Conservation (phyloP, 495 filamentous ascomycete species). For the Penicillium salamii region DNA sequence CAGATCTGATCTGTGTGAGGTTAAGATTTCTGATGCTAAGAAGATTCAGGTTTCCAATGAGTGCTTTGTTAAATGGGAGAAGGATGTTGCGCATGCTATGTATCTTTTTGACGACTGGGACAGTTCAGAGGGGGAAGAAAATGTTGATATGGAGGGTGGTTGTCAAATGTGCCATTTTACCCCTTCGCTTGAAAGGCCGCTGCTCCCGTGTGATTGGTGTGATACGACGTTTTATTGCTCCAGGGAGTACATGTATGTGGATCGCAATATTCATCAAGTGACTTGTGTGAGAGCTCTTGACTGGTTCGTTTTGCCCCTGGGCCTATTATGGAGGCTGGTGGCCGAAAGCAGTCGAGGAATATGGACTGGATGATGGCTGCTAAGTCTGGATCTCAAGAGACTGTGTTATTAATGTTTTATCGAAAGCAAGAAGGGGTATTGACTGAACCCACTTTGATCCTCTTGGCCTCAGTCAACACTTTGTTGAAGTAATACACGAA, state of each 20-base stretch:
- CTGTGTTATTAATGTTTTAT: too few species aligned
- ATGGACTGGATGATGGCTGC: too few species aligned
- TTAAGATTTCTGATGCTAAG: not conserved
- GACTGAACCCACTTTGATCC: too few species aligned
- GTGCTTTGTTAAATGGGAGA: not conserved
- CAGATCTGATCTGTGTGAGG: not conserved
- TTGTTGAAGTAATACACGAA: too few species aligned
- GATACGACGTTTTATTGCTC: constrained; percentile 6
- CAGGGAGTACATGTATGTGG: constrained; percentile 5
- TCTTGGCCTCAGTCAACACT: too few species aligned
- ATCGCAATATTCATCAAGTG: not conserved
- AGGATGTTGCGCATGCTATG: not conserved
- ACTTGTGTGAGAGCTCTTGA: too few species aligned
- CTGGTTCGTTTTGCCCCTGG: too few species aligned
- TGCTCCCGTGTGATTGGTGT: constrained; percentile 7
- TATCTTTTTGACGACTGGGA: not conserved
- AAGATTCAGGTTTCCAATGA: not conserved
- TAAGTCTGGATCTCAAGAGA: too few species aligned
- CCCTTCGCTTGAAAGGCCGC: not conserved
- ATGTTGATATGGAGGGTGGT: not conserved
- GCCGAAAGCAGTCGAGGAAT: too few species aligned
- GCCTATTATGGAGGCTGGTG: too few species aligned
- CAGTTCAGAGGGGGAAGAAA: constrained; percentile 2
- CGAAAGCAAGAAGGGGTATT: too few species aligned
- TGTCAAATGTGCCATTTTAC: constrained; percentile 12